Evolutionary conservation across 2,329 filamentous ascomycete genomes (phyloP), one percentile per base, ranked within the genome.

Genomic region (Arthroderma sp.): DNA sequence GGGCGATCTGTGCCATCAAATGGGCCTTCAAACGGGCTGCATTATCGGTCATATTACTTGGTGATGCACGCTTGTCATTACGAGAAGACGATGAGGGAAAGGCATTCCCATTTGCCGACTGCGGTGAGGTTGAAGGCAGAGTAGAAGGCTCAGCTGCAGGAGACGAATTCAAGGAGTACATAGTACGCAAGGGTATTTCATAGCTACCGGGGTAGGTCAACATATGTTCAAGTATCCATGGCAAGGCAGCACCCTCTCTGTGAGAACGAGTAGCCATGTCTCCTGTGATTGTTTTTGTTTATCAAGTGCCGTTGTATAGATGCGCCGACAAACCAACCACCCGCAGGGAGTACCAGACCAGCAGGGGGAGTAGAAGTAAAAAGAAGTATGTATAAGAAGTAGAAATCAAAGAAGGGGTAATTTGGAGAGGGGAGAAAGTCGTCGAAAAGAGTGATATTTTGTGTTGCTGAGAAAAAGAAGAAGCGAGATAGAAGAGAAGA

Each of bases 91-190:
- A 54, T 38, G 54, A 52, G 10, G 44, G 47, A 47, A 53, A 43
- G 43, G 56, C 55, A 31, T 53, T 50, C n/a, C 39, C 45, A 50
- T 45, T 38, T 10, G 41, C 30, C 4, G 49, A 37, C 8, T 38
- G 33, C 8, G 47, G 47, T 7, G 54, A 49, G 22, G 30, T 29
- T 7, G 34, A 8, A 7, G 41, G 41, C 27, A 53, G 57, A 5
- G 56, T 43, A 50, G 66, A 57, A 49, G 62, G 57, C 53, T 66
- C 52, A 56, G 61, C 38, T 50, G 62, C 48, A 11, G 75, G 70
- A 11, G 73, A 71, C 49, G 73, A 77, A 56, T 82, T 82, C 58
- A 82, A 68, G 28, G 73, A 72, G 64, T 81, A 81, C 74, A 81
- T 81, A 50, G 76, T 80, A 46, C 78, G 73, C 29, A 82, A 67